Evolutionary conservation across 2,329 filamentous ascomycete species (phyloP).

Genomic region (Camillea tinctor): DNA sequence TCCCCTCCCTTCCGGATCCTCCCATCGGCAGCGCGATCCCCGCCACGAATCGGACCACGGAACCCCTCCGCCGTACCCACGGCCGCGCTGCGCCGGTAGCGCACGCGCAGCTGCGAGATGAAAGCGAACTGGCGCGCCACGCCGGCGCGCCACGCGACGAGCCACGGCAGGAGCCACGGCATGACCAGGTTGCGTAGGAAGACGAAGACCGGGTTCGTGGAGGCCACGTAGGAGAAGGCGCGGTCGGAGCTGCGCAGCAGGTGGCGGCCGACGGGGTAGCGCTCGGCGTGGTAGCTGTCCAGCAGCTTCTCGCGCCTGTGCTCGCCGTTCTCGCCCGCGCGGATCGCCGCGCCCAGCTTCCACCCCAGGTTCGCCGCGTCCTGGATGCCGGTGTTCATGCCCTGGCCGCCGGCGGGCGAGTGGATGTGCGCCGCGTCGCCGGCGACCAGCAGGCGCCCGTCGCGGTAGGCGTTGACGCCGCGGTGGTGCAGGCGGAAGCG

Average conservation of each 20-base stretch:
- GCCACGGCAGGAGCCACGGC: slow-evolving; percentile 37
- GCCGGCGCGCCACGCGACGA: slow-evolving; percentile 23
- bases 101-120: slow-evolving; percentile 40
- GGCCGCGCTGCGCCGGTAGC: slow-evolving; percentile 37
- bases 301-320: slow-evolving; percentile 32
- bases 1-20: slow-evolving; percentile 13
- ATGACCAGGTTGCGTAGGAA: slow-evolving; percentile 40
- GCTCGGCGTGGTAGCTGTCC: slow-evolving; percentile 46
- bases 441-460: slow-evolving; percentile 50
- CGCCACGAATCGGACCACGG: slow-evolving; percentile 40
- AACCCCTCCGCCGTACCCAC: slow-evolving; percentile 29
- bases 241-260: slow-evolving; percentile 41
- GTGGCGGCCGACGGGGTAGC: slow-evolving; percentile 43
- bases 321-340: slow-evolving; percentile 28
- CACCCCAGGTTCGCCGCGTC: slow-evolving; percentile 50
- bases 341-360: slow-evolving; percentile 47
- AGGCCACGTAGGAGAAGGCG: slow-evolving; percentile 37
- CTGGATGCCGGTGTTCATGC: slow-evolving; percentile 54
- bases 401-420: slow-evolving; percentile 54
- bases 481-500: slow-evolving; percentile 46
- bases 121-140: slow-evolving; percentile 31
- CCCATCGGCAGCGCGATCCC: slow-evolving; percentile 44
- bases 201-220: slow-evolving; percentile 34
- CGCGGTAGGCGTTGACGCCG: slow-evolving; percentile 38
- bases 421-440: slow-evolving; percentile 60